Base-by-base conservation (phyloP, 2,329 filamentous ascomycete species). In the Teratosphaeriaceae sp. region DNA sequence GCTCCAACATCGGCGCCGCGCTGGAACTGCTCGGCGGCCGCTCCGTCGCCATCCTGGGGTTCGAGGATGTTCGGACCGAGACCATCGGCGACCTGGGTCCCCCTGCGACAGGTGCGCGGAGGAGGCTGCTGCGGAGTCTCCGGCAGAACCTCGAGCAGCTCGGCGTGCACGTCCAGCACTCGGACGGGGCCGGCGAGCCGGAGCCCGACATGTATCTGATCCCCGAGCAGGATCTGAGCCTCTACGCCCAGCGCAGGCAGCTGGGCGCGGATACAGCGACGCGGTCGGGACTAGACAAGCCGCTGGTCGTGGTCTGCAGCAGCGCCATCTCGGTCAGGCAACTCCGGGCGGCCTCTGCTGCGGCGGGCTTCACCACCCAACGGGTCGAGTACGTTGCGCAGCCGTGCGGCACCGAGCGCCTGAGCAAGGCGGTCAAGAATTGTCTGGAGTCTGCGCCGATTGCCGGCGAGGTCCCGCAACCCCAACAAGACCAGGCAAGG, bases 331-430 rank as follows among this genome's bases (percentile, higher is more conserved):
- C 53, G 12, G 50, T 47, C n/a, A 40, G 55, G 5, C 43, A 49
- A 6, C 37, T 58, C 13, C 31, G 51, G 26, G 15, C 27, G 11
- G 22, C 11, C n/a, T 15, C 15, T 15, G 11, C 19, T n/a, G 48
- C 46, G 12, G 41, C 44, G 9, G 50, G 48, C 2, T 41, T 55
- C 3, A 49, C 46, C 1, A 47, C 44, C 12, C 42, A 46, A 13
- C 42, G 47, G n/a, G 45, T 55, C 22, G 53, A 55, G 38, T 50
- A 53, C 27, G 52, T 57, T 5, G 47, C 54, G 6, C 55, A 57
- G 33, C 55, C 55, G 18, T 51, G 49, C 22, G 52, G 52, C 5
- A 50, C 53, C 2, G 47, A 51, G 34, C 45, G 52, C n/a, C 40
- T 58, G 1, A 35, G 42, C 13, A 55, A 52, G 34, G 55, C 52